Evolutionary conservation across 257 asterid genomes (phyloP), one percentile per base, ranked within the genome.

Genomic region (Solanum dulcamara): DNA sequence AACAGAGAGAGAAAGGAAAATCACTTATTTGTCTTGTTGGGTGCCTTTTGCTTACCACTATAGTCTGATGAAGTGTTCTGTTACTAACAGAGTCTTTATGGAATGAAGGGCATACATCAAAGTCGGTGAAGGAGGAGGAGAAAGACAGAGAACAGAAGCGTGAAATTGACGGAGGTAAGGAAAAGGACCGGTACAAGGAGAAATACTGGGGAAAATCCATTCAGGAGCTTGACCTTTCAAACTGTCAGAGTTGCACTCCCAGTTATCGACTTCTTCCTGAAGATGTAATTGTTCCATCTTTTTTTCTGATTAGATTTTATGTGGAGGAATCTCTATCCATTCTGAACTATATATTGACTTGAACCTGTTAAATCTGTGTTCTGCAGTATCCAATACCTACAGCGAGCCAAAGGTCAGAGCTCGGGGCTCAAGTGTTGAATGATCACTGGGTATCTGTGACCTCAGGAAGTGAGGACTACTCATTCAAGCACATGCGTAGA

Each of bases 361-460:
- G 64, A 30, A 79, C 64, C 48, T 48, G 44, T 79, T 18, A 32
- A 46, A 60, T 66, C 62, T 88, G 51, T 83, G 59, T 80, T 33
- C 40, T 2, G 88, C 95, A 94, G 98, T 93, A 92, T 88, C 97
- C 96, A 42, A 91, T 93, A 85, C 84, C 93, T 86, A 80, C 92
- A 83, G 98, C 96, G 87, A 92, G 98, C 89, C 92, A 91, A 87
- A 93, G 93, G 85, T 90, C 97, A 79, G 94, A 92, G 87, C 94
- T 94, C 85, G 97, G 95, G 80, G 87, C 91, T 81, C 92, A 90
- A 92, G 98, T 94, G 86, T 86, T 94, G 44, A 94, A 94, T 84
- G 94, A 94, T 83, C 92, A 89, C 64, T 94, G 95, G 97, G 98
- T 94, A 70, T 93, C 98, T 87, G 98, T 94, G 13, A 66, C 80